phyloP scores from a whole-genome alignment of 2,329 filamentous ascomycete genomes.

The Parafenestella ontariensis region DNA sequence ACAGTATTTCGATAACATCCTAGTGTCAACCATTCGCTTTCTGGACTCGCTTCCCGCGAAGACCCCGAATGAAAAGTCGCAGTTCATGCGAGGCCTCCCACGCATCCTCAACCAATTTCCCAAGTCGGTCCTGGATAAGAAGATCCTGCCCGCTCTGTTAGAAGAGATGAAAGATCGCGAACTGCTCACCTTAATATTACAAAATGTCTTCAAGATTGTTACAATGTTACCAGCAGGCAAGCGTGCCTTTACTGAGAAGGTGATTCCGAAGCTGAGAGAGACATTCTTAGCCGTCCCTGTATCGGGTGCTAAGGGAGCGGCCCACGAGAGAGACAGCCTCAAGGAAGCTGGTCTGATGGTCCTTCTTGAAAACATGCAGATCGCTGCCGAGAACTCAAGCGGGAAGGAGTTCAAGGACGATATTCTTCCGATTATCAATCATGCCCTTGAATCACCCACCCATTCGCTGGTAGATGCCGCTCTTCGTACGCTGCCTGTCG shows the following conservation, averaged over 20 bases:
- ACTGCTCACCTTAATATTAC: conserved; percentile 81
- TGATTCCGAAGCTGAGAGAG: conserved; percentile 83
- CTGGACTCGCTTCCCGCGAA: conserved; percentile 91
- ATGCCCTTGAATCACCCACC: conserved; percentile 86
- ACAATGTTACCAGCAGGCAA: conserved; percentile 75
- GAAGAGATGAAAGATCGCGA: conserved; percentile 95
- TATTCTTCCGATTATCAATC: conserved; percentile 82
- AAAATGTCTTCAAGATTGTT: conserved; percentile 92
- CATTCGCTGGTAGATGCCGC: conserved; percentile 89
- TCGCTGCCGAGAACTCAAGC: conserved; percentile 79
- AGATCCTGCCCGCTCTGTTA: conserved; percentile 84
- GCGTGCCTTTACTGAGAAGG: conserved; percentile 81
- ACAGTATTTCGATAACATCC: conserved; percentile 94
- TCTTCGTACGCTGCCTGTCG: conserved; percentile 75
- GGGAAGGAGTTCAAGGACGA: conserved; percentile 97
- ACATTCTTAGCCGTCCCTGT: conserved; percentile 71
- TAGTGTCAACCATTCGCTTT: conserved; percentile 96
- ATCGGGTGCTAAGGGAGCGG: conserved; percentile 50
- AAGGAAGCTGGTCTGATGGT: conserved; percentile 93
- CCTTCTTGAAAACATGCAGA: conserved; percentile 80
- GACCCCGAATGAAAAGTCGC: conserved; percentile 85
- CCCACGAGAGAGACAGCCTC: conserved; percentile 76
- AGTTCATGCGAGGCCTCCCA: conserved; percentile 87
- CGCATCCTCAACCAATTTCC: conserved; percentile 92
- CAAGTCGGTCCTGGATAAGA: conserved; percentile 91